Base-by-base conservation (phyloP, 305 asterid genomes). In the Fraxinus velutina region DNA sequence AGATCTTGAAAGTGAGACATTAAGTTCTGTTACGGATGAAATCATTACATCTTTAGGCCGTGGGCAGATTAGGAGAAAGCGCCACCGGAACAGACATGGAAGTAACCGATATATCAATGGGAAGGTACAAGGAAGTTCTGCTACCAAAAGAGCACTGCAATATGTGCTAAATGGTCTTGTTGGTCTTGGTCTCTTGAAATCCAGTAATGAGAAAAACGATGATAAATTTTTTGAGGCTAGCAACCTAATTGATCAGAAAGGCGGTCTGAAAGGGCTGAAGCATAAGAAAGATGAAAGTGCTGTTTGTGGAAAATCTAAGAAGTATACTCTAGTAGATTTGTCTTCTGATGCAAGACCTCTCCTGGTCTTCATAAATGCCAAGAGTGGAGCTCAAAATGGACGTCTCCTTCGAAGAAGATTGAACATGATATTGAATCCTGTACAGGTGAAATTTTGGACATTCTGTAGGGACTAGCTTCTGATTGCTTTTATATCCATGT, bases 301-400 rank as follows among this genome's bases (percentile, higher is more conserved):
- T 82, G 77, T 79, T 77, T 84, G 78, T 77, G 88, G 87, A 62
- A 88, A 82, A 79, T 85, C 83, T 33, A 90, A 89, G 85, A 92
- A 88, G 88, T 92, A 87, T 81, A 86, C 83, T 27, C 83, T 92
- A 68, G 88, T 87, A 75, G 93, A 91, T 84, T 66, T 93, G 83
- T 93, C 97, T 84, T 81, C 82, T 50, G 94, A 93, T 85, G 97
- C 94, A 75, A 90, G 97, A 80, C 97, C 97, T 15, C 97, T 93
- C 85, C 83, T 93, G 77, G 97, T 93, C 77, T 92, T 93, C 76
- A 89, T 93, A 66, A 93, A 93, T 86, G 88, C 90, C 70, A 93
- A 89, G 87, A 93, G 97, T 85, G 97, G 97, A 79, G 95, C 93
- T 17, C 95, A 90, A 85, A 93, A 89, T 74, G 97, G 97, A 81